Conservation (phyloP, 768 basidiomycete species). For the Naganishia antarctica region DNA sequence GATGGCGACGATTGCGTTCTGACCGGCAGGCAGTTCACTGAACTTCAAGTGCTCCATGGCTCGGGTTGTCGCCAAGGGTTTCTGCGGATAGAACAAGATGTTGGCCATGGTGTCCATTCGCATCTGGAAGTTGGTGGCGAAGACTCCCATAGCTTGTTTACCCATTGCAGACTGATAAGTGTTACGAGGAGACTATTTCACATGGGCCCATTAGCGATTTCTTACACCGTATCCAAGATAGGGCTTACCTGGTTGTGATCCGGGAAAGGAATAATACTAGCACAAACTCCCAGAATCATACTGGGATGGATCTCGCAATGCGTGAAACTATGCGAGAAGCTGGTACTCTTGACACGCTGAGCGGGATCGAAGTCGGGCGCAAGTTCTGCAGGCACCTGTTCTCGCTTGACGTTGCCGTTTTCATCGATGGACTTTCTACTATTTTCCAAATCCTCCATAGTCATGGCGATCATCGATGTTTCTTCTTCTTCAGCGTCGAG, state of each 20-base stretch:
- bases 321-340: conserved; percentile 86
- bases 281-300: conserved; percentile 98
- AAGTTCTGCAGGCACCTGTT: conserved; percentile 43
- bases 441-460: conserved; percentile 86
- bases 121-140: conserved; percentile 94
- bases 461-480: conserved; percentile 99
- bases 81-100: conserved; percentile 97
- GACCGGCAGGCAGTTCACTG: conserved; percentile 96
- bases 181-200: conserved; percentile 86
- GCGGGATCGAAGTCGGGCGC: conserved; percentile 65
- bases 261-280: conserved; percentile 98
- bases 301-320: conserved; percentile 99
- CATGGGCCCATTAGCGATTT: background rate
- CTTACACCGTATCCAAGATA: background rate
- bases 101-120: conserved; percentile 99
- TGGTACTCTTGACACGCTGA: conserved; percentile 76
- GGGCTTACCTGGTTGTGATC: conserved; percentile 90
- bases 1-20: conserved; percentile 97
- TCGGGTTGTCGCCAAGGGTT: conserved; percentile 94
- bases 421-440: conserved; percentile 53
- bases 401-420: conserved; percentile 34
- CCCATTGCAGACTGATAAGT: conserved; percentile 99
- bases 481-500: conserved; percentile 99
- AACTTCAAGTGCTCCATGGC: conserved; percentile 99
- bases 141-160: conserved; percentile 99